These are phyloP conservation scores for Candida krabiensis DNA, from an alignment of 805 yeast species.

Conservation along the genomic window DNA sequence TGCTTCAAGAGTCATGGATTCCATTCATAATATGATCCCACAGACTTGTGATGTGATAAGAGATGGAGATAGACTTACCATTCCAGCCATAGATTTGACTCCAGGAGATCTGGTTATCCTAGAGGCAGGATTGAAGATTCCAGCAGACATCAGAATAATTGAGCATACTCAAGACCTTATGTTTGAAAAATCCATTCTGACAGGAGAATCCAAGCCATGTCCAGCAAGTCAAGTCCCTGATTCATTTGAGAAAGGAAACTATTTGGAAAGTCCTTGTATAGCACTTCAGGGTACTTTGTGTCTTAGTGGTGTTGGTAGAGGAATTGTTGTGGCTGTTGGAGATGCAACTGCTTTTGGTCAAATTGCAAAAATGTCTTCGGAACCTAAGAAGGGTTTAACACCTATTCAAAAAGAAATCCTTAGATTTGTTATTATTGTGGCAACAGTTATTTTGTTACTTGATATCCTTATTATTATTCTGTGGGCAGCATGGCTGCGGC, in stretches of 20 bases:
- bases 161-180: constrained; percentile 37
- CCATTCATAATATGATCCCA: constrained; percentile 46
- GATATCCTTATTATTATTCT: constrained; percentile 34
- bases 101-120: constrained; percentile 46
- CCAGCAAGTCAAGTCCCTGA: constrained; percentile 24
- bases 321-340: constrained; percentile 45
- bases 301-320: constrained; percentile 44
- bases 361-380: constrained; percentile 38
- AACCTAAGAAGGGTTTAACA: constrained; percentile 39
- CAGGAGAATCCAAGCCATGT: constrained; percentile 50
- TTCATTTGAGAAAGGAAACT: constrained; percentile 26
- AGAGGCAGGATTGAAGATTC: constrained; percentile 40
- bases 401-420: constrained; percentile 44
- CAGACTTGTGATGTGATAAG: constrained; percentile 29
- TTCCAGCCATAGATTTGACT: constrained; percentile 35
- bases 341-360: constrained; percentile 46
- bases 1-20: constrained; percentile 47
- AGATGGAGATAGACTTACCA: constrained; percentile 29
- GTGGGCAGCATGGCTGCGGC: constrained; percentile 46
- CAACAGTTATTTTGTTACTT: constrained; percentile 20
- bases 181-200: constrained; percentile 47
- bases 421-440: constrained; percentile 3
- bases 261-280: constrained; percentile 42
- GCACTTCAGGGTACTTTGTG: constrained; percentile 42
- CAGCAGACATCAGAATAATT: constrained; percentile 47